Evolutionary conservation across 805 yeast species (phyloP), one percentile per base, ranked within the genome.

Genomic region (Lipomyces chichibuensis): DNA sequence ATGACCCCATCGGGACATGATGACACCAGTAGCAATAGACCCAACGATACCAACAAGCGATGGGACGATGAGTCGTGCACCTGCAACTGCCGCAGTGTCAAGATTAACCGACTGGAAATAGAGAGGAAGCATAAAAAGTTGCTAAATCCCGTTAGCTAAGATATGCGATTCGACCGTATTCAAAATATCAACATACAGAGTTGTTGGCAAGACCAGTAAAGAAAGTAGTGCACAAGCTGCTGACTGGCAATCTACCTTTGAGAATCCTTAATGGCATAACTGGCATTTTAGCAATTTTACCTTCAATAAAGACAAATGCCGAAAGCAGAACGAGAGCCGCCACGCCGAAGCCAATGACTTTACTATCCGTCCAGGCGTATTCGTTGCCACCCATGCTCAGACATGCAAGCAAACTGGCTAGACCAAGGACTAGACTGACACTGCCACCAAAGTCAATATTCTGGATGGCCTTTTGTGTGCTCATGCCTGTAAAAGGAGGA

Each of bases 51-150:
- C 87, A 17, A 89, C 91, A 49, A 89, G 73, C 71, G 90, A 90
- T 72, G 89, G 89, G 20, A 76, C 79, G n/a, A 77, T 69, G 27
- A 80, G 67, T 66, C 91, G 79, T 32, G 81, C 73, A 5, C 92
- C 92, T 54, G 85, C 84, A 66, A 84, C 79, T 3, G 88, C 82
- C 2, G 91, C 84, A 2, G 84, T 73, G 55, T 84, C 76, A 8
- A 81, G 82, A 70, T 83, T 74, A 2, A 86, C 90, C 0, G 90
- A 78, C 25, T 84, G 79, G 77, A 84, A 87, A 73, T 82, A 89
- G 23, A 91, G 81, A 1, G 97, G 97, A 2, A 87, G 81, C 77
- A 87, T 91, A 77, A 83, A 91, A 65, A 91, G 75, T 70, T 83
- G 81, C 1, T 91, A 80, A 84, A 88, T n/a, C 7, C 1, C 11